A percentile compares a stretch with the other conserved stretches of the same genome.
These are phyloP conservation scores for Salvia miltiorrhiza DNA, from an alignment of 257 asterid genomes.

Conservation along the genomic window DNA sequence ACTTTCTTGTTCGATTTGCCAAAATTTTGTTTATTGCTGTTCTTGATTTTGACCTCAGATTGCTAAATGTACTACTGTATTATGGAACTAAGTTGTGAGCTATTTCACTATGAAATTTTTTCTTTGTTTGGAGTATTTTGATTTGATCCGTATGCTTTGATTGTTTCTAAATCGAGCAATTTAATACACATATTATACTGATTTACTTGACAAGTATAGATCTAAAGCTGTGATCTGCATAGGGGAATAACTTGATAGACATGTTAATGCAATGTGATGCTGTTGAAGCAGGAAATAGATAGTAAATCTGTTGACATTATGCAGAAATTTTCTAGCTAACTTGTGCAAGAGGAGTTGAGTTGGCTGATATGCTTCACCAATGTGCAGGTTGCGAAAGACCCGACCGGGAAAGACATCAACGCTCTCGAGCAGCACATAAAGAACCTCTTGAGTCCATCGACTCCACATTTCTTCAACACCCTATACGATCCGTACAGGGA, in stretches of 20 bases:
- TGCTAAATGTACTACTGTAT: not conserved
- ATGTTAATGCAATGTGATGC: not conserved
- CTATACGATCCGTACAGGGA: constrained; percentile 80
- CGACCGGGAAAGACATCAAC: constrained; percentile 67
- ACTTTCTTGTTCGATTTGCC: not conserved
- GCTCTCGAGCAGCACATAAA: constrained; percentile 82
- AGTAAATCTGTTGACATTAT: not conserved
- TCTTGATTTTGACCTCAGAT: not conserved
- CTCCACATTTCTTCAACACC: constrained; percentile 77
- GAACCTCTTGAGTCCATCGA: constrained; percentile 62
- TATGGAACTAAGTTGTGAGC: not conserved
- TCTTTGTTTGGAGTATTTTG: not conserved
- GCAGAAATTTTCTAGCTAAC: not conserved
- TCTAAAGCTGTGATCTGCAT: constrained; percentile 15
- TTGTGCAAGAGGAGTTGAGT: not conserved
- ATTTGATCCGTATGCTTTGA: not conserved
- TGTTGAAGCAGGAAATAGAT: not conserved
- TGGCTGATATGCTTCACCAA: not conserved
- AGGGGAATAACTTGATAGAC: not conserved
- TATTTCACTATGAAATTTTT: not conserved
- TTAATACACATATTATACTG: not conserved
- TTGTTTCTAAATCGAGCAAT: not conserved
- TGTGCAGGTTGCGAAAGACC: constrained; percentile 72
- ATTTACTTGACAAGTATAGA: constrained; percentile 12
- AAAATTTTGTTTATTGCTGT: not conserved